Conservation (phyloP, 768 basidiomycete species). For the Pleurotus tuber-regium region DNA sequence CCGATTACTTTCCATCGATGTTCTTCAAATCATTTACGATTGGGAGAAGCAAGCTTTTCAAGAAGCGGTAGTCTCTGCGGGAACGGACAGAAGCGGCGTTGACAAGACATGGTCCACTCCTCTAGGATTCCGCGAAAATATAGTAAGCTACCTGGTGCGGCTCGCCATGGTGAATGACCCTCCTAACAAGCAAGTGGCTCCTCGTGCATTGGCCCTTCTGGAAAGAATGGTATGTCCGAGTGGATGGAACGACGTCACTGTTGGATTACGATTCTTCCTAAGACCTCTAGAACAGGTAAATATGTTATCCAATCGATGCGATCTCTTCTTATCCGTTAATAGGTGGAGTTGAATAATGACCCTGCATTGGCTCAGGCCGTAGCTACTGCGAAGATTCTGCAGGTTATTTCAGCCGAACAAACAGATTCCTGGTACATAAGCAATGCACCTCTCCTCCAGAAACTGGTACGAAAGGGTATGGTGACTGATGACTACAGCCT, state of each 20-base stretch:
- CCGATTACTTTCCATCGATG: conserved; percentile 84
- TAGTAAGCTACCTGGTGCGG: conserved; percentile 95
- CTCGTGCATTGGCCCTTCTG: conserved; percentile 64
- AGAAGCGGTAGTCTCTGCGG: conserved; percentile 18
- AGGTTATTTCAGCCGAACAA: conserved; percentile 81
- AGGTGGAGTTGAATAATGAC: conserved; percentile 77
- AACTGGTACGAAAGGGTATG: conserved; percentile 85
- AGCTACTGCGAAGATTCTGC: conserved; percentile 84
- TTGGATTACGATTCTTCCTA: conserved; percentile 89
- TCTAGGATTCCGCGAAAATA: conserved; percentile 77
- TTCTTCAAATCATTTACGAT: conserved; percentile 86
- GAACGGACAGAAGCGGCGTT: conserved; percentile 20
- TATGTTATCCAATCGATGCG: conserved; percentile 3
- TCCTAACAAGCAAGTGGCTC: conserved; percentile 45
- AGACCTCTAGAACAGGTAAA: conserved; percentile 76
- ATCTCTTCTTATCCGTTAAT: conserved; percentile 9
- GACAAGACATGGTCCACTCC: conserved; percentile 68
- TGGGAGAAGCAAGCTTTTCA: conserved; percentile 78
- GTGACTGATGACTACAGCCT: conserved; percentile 74
- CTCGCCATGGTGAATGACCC: conserved; percentile 73
- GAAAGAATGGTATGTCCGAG: conserved; percentile 76
- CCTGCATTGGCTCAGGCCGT: conserved; percentile 64
- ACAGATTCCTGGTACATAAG: conserved; percentile 75
- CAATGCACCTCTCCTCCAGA: conserved; percentile 73
- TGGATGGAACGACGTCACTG: conserved; percentile 90